Evolutionary conservation across 164 flowering plant species (phyloP), one percentile per base, ranked within the genome.

Genomic region (Chimonanthus salicifolius): DNA sequence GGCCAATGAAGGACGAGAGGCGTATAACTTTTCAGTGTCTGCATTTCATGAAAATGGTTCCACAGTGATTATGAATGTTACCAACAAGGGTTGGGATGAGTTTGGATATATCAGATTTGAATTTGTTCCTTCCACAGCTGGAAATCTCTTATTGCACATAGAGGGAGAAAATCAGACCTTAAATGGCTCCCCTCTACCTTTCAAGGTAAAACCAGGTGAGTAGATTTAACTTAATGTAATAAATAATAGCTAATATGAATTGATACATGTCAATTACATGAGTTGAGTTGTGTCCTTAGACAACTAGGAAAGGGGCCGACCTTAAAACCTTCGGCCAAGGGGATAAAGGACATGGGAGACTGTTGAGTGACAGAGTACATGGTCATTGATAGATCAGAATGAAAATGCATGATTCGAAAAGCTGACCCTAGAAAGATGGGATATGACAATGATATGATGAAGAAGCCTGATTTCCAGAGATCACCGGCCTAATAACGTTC

Each of bases 191-290:
- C 98, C 99, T 3, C 78, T 94, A 49, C 89, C 86, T 33, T 90
- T 90, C 72, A 80, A 77, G 76, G 99, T 94, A 76, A 80, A 80
- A 47, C 94, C 99, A 86, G 99, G 99, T 94, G 78, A 80, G 69
- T 71, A 20, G 58, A 5, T 67, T 63, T 45, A 58, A 33, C 66
- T 63, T 63, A 20, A 54, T 54, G 5, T 54, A 49, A n/a, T 7
- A 0, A 11, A 54, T 13, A 54, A 16, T 54, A 2, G 4, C 33
- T 54, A 54, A 11, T 10, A 13, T 7, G 60, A 54, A 33, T 33
- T 33, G 33, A 33, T 33, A 33, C 33, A 33, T 33, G 33, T 1
- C 33, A 33, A 33, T 33, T 33, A 33, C 33, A 33, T 33, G 33
- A 33, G 33, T 33, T 33, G 33, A 33, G 33, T 33, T 33, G 33